Conservation (phyloP, 164 flowering plant genomes). For the Litsea cubeba region DNA sequence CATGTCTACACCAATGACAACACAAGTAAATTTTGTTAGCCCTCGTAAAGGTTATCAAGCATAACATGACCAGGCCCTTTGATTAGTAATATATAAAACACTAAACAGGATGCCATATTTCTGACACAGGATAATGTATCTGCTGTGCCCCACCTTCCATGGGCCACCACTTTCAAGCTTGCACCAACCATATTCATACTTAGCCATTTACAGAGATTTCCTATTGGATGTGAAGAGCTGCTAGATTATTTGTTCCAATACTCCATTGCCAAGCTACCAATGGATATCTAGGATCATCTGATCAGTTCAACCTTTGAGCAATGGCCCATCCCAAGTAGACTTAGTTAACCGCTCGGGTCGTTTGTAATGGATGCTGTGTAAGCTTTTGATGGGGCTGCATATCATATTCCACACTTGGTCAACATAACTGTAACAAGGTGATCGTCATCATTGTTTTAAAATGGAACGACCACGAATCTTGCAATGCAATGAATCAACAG, state of each 20-base stretch:
- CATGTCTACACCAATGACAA: constrained; percentile 44
- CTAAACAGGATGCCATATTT: too few species aligned
- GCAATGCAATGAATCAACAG: background rate
- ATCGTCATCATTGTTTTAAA: background rate
- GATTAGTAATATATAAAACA: too few species aligned
- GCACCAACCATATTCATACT: background rate
- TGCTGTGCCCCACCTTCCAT: too few species aligned
- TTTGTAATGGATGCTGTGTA: background rate
- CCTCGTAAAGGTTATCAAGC: too few species aligned
- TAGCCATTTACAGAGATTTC: background rate
- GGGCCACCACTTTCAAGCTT: background rate
- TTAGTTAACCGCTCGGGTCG: background rate
- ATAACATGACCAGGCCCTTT: too few species aligned
- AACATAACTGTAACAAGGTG: background rate
- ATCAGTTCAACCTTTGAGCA: background rate
- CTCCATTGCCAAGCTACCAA: background rate
- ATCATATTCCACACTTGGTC: background rate
- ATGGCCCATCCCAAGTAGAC: background rate
- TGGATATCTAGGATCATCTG: background rate
- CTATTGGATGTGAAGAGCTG: background rate
- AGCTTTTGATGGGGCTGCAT: background rate
- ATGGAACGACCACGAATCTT: background rate
- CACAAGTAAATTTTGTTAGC: too few species aligned
- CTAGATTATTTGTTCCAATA: background rate
- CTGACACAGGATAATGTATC: too few species aligned